Conservation (phyloP, 495 filamentous ascomycete species). For the Penicillium canescens region DNA sequence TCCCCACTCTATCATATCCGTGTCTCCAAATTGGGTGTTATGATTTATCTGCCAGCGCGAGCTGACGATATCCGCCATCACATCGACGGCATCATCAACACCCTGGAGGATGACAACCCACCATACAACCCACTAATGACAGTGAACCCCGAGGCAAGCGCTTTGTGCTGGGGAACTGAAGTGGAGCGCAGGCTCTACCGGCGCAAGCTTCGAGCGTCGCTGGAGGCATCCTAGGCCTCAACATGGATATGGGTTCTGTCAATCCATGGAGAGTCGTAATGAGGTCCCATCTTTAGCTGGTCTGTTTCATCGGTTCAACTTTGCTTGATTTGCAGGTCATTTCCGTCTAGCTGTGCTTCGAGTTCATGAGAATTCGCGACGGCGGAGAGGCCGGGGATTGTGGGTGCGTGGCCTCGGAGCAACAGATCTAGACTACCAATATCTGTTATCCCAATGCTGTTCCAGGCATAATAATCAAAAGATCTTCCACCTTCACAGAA, state of each 20-base stretch:
- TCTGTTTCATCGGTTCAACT: no score
- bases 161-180: slow-evolving; percentile 79
- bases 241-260: slow-evolving; percentile 23
- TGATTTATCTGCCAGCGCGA: slow-evolving; percentile 78
- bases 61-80: slow-evolving; percentile 81
- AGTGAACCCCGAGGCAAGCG: slow-evolving; percentile 84
- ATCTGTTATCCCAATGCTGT: neutral
- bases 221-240: neutral
- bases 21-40: slow-evolving; percentile 73
- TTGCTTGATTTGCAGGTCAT: no score
- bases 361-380: neutral
- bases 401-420: neutral
- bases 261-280: slow-evolving; percentile 54
- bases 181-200: slow-evolving; percentile 84
- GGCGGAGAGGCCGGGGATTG: neutral
- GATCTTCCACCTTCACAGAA: neutral
- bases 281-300: slow-evolving; percentile 23
- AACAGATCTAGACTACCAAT: neutral
- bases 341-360: no score
- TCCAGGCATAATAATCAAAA: slow-evolving; percentile 7
- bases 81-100: slow-evolving; percentile 79
- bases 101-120: slow-evolving; percentile 82
- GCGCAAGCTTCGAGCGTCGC: slow-evolving; percentile 61
- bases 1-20: slow-evolving; percentile 85
- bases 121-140: slow-evolving; percentile 88